A percentile compares a stretch with the other conserved stretches of the same genome.
Conservation (phyloP, 148 eudicot genomes). For the Amaranthus palmeri region DNA sequence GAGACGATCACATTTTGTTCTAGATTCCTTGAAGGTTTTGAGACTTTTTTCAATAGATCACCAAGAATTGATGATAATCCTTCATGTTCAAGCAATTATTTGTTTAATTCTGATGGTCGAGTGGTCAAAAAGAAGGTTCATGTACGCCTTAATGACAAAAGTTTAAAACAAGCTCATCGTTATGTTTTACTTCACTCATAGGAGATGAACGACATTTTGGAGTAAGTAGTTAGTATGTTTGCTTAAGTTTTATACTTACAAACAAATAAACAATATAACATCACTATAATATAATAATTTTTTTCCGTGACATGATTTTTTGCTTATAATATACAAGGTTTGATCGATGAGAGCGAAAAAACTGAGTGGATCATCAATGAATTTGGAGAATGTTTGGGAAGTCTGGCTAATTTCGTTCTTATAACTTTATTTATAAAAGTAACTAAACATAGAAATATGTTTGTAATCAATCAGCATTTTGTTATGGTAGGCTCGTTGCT, state of each 20-base stretch:
- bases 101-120: constrained; percentile 1
- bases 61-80: background rate
- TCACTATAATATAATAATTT: background rate
- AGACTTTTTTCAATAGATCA: background rate
- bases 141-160: background rate
- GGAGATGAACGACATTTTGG: background rate
- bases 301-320: background rate
- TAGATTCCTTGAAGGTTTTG: constrained; percentile 6
- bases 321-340: background rate
- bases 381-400: background rate
- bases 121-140: background rate
- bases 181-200: constrained; percentile 18
- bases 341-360: background rate
- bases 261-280: no score
- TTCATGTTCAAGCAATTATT: background rate
- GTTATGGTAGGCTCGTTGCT: no score
- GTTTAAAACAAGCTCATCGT: constrained; percentile 9
- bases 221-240: background rate
- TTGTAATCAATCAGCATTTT: background rate
- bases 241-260: background rate
- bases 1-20: constrained; percentile 13
- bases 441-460: background rate
- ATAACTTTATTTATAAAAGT: no score
- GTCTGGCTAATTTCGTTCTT: background rate
- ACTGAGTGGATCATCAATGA: constrained; percentile 13